Conservation (phyloP, 176 grass and related monocot genomes). For the Avena atlantica region DNA sequence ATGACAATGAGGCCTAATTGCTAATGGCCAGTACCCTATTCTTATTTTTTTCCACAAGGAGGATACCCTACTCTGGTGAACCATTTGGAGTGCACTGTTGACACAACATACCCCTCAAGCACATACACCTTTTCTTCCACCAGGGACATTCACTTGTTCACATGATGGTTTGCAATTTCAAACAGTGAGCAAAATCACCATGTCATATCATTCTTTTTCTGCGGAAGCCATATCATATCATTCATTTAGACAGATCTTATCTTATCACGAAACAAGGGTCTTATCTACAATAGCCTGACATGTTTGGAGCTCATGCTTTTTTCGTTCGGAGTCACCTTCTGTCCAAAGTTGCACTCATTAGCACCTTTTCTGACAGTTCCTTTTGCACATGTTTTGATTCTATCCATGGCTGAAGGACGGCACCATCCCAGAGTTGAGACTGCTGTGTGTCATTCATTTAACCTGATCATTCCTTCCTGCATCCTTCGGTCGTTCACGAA, state of each 20-base stretch:
- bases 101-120: not conserved
- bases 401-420: not conserved
- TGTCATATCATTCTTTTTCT: not conserved
- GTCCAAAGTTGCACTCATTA: constrained; percentile 40
- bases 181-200: not conserved
- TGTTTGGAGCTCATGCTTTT: constrained; percentile 35
- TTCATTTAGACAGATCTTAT: constrained; percentile 50
- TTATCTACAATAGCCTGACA: constrained; percentile 39
- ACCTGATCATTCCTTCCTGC: not conserved
- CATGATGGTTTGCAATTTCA: not conserved
- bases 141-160: not conserved
- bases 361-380: constrained; percentile 24
- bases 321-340: constrained; percentile 29
- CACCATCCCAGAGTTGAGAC: not conserved
- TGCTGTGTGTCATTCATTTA: not conserved
- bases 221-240: constrained; percentile 2
- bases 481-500: not conserved
- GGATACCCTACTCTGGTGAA: not conserved
- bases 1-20: not conserved
- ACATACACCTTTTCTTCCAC: not conserved
- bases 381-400: constrained; percentile 22
- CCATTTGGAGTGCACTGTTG: not conserved
- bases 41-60: not conserved
- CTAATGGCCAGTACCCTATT: not conserved
- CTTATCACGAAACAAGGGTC: constrained; percentile 50